Evolutionary conservation across 306 rosid species (phyloP), one percentile per base, ranked within the genome.

Genomic region (Astragalus glycyphyllos): DNA sequence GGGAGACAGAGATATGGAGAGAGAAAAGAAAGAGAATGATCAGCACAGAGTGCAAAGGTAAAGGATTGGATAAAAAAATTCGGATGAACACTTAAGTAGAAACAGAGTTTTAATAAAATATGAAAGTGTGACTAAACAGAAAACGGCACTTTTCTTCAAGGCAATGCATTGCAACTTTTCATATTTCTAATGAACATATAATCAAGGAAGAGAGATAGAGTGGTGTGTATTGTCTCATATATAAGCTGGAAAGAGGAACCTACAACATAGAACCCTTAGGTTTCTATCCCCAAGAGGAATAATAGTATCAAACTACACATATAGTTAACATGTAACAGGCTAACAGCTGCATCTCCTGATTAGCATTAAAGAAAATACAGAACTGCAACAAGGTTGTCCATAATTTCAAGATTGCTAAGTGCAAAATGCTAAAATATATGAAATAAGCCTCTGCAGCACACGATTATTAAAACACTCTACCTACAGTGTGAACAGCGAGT

Each of bases 341-440:
- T 55, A 65, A 69, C 13, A 15, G 8, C 56, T 26, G 51, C 63
- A 53, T 60, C 76, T 26, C 68, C 29, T 35, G 44, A 35, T 69
- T 47, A 63, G n/a, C 38, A 65, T 49, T 34, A 58, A 71, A 32
- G 68, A 59, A 59, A 54, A 76, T 53, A 26, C 10, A 65, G 31
- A 65, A 41, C 49, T 40, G 29, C 38, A 1, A 50, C 34, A 61
- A 53, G 32, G 51, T 2, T 64, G 53, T 34, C 61, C 66, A 68
- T 38, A 17, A 29, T 45, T 42, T 44, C 17, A 32, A 53, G 50
- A 51, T 44, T 55, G 45, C 8, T 2, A 11, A 74, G 34, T 7
- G 16, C 9, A 20, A 59, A 47, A 37, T 1, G 48, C 48, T 44
- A 53, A 64, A 71, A 38, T 35, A 48, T 35, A 46, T 47, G 56